Evolutionary conservation across 2,329 filamentous ascomycete species (phyloP).

Genomic region (Hypoxylon sp.): DNA sequence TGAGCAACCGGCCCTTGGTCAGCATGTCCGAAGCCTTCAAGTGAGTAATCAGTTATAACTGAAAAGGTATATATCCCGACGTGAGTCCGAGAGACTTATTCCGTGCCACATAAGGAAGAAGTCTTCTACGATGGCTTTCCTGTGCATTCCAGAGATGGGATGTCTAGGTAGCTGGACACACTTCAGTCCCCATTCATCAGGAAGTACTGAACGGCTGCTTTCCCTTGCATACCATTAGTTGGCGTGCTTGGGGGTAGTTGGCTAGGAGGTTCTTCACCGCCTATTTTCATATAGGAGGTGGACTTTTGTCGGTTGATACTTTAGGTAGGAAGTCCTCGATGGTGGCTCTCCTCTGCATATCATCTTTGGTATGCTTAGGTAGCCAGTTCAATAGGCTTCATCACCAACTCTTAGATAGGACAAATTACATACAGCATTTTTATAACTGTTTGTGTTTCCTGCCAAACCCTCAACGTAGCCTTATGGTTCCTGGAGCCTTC

Average conservation of each 20-base stretch:
- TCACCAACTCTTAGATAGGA: not conserved
- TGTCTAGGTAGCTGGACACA: not conserved
- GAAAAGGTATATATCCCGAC: not conserved
- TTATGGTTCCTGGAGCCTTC: not conserved
- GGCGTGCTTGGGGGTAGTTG: not conserved
- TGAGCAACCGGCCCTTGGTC: not conserved
- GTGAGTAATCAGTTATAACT: slow-evolving; percentile 1
- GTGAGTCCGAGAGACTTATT: not conserved
- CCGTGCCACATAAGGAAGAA: not conserved
- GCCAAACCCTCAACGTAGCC: not conserved
- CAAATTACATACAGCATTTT: not conserved
- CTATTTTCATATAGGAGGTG: no score
- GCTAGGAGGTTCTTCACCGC: no score
- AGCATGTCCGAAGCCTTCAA: not conserved
- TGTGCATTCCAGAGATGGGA: not conserved
- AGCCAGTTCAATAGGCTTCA: not conserved
- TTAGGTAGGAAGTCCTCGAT: not conserved
- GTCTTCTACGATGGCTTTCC: not conserved
- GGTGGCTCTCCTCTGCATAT: not conserved
- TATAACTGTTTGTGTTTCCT: not conserved
- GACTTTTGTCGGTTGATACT: not conserved
- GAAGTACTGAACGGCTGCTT: not conserved
- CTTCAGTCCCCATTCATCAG: not conserved
- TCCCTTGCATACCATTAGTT: not conserved
- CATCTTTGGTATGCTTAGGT: slow-evolving; percentile 2